Base-by-base conservation (phyloP, 2,329 filamentous ascomycete genomes). In the Microsporum audouinii region DNA sequence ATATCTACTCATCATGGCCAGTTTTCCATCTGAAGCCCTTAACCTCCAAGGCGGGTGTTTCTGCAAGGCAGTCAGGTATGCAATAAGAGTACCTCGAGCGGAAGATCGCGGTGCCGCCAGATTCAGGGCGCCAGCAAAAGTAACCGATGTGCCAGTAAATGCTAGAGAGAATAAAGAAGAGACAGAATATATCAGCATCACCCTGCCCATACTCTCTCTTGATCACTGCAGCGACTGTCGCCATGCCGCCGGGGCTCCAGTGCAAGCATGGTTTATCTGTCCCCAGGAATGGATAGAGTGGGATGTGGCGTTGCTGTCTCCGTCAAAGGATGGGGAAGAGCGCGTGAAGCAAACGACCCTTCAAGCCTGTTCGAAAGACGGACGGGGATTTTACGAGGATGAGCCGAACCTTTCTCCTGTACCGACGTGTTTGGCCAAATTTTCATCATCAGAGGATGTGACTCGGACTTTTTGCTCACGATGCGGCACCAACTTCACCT, bases 191-290 rank as follows among this genome's bases (percentile, higher is more conserved):
- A 60, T 60, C 14, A 62, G 62, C 23, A 62, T 62, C 14, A 56
- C 61, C 31, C 51, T 70, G 34, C 69, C 68, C 1, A 45, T 68
- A 8, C 60, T 70, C 51, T 57, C 60, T 14, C 17, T 70, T 17
- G 69, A 71, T 45, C 69, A 71, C 61, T 71, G 69, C 59, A 63
- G 66, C 31, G 62, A 59, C 38, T 71, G 69, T 60, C 67, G 69
- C 2, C 61, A 64, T 5, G 53, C 63, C 14, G 39, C 65, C 27
- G 68, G 68, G 5, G 34, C 58, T 1, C 47, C 70, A 23, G 41
- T 69, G n/a, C 64, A 69, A 60, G 61, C 59, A 34, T 71, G 69
- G 68, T 60, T 70, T 53, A 68, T 71, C 33, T 65, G 63, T 59
- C 69, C 66, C 2, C 63, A 64, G 34, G 59, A 62, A 3, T 71